These are phyloP conservation scores for Trichoderma guizhouense DNA, from an alignment of 2,329 filamentous ascomycete genomes.

Conservation along the genomic window DNA sequence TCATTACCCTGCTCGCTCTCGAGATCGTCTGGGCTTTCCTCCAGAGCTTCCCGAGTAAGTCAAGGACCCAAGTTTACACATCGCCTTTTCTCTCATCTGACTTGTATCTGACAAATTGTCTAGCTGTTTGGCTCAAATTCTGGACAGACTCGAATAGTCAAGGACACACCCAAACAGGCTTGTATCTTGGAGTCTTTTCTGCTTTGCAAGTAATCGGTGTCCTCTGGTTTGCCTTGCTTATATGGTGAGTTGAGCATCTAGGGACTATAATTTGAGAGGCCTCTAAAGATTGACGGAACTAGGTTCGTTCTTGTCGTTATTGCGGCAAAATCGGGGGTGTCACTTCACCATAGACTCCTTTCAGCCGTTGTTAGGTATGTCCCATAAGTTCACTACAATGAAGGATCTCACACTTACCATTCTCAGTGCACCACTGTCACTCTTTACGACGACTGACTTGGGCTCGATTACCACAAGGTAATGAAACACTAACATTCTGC, in stretches of 20 bases:
- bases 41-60: constrained; percentile 30
- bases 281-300: no score
- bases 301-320: constrained; percentile 31
- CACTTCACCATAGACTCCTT: constrained; percentile 27
- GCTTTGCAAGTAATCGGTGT: constrained; percentile 24
- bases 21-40: constrained; percentile 28
- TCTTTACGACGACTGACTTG: not conserved
- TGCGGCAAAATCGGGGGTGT: constrained; percentile 28
- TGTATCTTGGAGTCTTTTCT: constrained; percentile 28
- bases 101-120: not conserved
- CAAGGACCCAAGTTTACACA: not conserved
- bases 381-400: not conserved
- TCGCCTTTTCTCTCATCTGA: not conserved
- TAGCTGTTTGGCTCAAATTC: constrained; percentile 33
- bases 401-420: not conserved
- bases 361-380: constrained; percentile 16
- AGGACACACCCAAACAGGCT: not conserved
- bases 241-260: not conserved
- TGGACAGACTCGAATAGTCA: constrained; percentile 27
- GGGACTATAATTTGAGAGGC: not conserved
- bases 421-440: not conserved
- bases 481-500: no score
- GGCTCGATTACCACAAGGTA: constrained; percentile 1
- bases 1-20: constrained; percentile 22
- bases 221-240: constrained; percentile 4